Evolutionary conservation across 768 basidiomycete species (phyloP).

Genomic region (Pleurotus tuoliensis): DNA sequence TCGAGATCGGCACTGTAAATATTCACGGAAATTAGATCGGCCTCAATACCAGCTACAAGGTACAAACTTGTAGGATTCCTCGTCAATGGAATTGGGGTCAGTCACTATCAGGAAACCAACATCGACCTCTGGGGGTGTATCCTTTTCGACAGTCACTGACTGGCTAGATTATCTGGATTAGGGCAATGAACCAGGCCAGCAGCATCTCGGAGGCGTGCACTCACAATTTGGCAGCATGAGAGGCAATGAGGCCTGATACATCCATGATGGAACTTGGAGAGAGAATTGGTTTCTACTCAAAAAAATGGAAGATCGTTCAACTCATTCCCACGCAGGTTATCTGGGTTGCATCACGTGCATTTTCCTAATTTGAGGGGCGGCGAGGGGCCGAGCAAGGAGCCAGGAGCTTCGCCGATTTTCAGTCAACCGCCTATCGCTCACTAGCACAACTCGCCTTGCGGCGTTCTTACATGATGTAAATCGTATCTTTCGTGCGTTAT

Average conservation of each 20-base stretch:
- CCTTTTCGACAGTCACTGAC: constrained; percentile 69
- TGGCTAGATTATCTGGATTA: constrained; percentile 38
- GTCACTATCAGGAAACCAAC: constrained; percentile 80
- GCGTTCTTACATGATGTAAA: too few relatives aligned
- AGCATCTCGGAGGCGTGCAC: constrained; percentile 18
- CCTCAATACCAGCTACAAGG: neutral
- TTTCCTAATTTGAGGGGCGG: too few relatives aligned
- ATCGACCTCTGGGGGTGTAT: constrained; percentile 77
- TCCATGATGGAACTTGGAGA: constrained; percentile 48
- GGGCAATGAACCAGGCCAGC: neutral
- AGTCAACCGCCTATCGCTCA: too few relatives aligned
- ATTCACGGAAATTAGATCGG: neutral
- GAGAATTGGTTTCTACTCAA: too few relatives aligned
- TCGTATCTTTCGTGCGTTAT: too few relatives aligned
- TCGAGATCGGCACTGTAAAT: constrained; percentile 67
- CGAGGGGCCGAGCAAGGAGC: too few relatives aligned
- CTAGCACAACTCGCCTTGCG: too few relatives aligned
- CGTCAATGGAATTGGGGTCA: constrained; percentile 84
- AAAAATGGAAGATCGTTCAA: too few relatives aligned
- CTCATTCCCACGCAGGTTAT: too few relatives aligned
- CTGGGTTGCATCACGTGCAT: too few relatives aligned
- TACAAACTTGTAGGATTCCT: constrained; percentile 75
- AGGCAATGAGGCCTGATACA: constrained; percentile 74
- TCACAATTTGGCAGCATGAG: constrained; percentile 69
- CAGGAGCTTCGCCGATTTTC: too few relatives aligned